A percentile compares a stretch with the other conserved stretches of the same genome.
phyloP scores from a whole-genome alignment of 1,284 basidiomycete genomes.

The Stygiomarasmius scandens region DNA sequence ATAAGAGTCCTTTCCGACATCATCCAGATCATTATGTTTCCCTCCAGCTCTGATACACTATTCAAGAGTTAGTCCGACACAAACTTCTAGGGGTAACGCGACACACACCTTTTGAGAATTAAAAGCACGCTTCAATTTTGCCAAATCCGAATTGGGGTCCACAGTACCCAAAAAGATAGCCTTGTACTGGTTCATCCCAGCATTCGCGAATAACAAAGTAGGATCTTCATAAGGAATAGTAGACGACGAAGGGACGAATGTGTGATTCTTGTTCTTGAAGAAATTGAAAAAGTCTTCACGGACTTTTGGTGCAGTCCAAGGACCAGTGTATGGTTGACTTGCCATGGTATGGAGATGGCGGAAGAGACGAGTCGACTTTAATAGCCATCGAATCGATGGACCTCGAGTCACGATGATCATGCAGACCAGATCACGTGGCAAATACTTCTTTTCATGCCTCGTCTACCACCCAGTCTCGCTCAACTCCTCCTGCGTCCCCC shows the following conservation, averaged over 20 bases:
- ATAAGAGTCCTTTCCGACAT: conserved; percentile 97
- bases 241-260: conserved; percentile 91
- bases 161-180: conserved; percentile 95
- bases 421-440: conserved; percentile 4
- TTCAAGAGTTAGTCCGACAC: neutral
- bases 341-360: conserved; percentile 3
- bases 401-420: conserved; percentile 13
- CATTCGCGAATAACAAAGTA: conserved; percentile 96
- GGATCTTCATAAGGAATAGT: conserved; percentile 98
- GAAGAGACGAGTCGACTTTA: neutral
- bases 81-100: neutral
- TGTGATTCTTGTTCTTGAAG: conserved; percentile 82
- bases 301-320: conserved; percentile 75
- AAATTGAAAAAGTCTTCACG: conserved; percentile 75
- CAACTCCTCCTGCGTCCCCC: conserved; percentile 8
- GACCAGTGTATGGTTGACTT: conserved; percentile 7
- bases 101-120: conserved; percentile 81
- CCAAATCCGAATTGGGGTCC: conserved; percentile 88
- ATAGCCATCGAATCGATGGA: conserved; percentile 8
- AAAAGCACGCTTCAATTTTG: conserved; percentile 89
- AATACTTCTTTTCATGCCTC: too few species aligned
- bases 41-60: conserved; percentile 96
- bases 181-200: conserved; percentile 99
- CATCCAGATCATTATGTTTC: conserved; percentile 98
- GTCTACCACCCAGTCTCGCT: conserved; percentile 6